phyloP scores from a whole-genome alignment of 768 basidiomycete genomes.

The Suillus lakei region DNA sequence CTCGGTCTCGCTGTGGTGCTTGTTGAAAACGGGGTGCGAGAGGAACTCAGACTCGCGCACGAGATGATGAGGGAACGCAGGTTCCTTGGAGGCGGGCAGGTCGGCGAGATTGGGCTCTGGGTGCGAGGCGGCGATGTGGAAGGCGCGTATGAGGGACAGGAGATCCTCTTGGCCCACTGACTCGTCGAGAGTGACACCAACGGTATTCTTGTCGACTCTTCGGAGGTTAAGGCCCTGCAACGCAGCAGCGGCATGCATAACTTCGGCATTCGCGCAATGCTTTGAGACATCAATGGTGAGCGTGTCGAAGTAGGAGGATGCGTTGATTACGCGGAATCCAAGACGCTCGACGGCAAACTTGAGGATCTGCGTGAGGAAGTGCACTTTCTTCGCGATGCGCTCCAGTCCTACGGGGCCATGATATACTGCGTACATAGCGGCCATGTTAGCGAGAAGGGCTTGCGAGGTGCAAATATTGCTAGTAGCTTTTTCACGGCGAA shows the following conservation, averaged over 20 bases:
- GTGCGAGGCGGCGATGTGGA: slow-evolving; percentile 66
- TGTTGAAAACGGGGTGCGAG: slow-evolving; percentile 91
- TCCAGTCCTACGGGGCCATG: slow-evolving; percentile 89
- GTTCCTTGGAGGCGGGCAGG: slow-evolving; percentile 45
- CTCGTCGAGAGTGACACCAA: slow-evolving; percentile 94
- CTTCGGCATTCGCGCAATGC: slow-evolving; percentile 56
- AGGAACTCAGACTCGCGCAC: slow-evolving; percentile 73
- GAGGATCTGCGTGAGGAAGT: slow-evolving; percentile 82
- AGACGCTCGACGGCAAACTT: slow-evolving; percentile 65
- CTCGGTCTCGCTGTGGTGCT: slow-evolving; percentile 97
- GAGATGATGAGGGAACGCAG: slow-evolving; percentile 57
- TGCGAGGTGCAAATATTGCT: slow-evolving; percentile 99
- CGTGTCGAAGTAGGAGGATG: slow-evolving; percentile 86
- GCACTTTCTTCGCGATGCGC: slow-evolving; percentile 90
- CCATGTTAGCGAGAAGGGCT: slow-evolving; percentile 98
- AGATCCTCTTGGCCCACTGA: slow-evolving; percentile 80
- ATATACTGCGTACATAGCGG: slow-evolving; percentile 98
- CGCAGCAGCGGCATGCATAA: slow-evolving; percentile 71
- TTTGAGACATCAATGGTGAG: slow-evolving; percentile 76
- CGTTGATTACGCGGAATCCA: slow-evolving; percentile 76
- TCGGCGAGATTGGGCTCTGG: slow-evolving; percentile 50
- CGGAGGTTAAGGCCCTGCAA: slow-evolving; percentile 84
- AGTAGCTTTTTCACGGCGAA: slow-evolving; percentile 97
- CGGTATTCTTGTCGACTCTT: slow-evolving; percentile 67
- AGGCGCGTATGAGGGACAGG: slow-evolving; percentile 78